Evolutionary conservation across 257 asterid species (phyloP).

Genomic region (Solanum clarkiae): DNA sequence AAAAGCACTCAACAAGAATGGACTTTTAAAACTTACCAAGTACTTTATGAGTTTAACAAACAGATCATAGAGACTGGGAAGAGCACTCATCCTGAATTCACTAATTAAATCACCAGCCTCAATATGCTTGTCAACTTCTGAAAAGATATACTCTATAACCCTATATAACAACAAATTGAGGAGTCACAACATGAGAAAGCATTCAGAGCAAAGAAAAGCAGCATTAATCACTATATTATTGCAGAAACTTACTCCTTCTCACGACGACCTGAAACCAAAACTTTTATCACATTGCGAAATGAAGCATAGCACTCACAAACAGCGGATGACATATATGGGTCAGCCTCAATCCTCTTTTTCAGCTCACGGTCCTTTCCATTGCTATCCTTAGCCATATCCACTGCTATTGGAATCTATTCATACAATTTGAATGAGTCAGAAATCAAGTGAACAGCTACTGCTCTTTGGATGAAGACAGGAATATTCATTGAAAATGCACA

Average conservation of each 20-base stretch:
- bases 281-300: slow-evolving; percentile 64
- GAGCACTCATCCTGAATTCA: slow-evolving; percentile 70
- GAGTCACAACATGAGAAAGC: background rate
- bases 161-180: slow-evolving; percentile 22
- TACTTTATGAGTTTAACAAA: slow-evolving; percentile 85
- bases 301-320: slow-evolving; percentile 95
- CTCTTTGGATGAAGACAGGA: background rate
- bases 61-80: slow-evolving; percentile 78
- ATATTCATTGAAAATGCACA: background rate
- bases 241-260: slow-evolving; percentile 62
- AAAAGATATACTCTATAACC: slow-evolving; percentile 75
- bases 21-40: slow-evolving; percentile 46
- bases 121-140: slow-evolving; percentile 79
- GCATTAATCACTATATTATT: background rate
- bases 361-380: slow-evolving; percentile 85
- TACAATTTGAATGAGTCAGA: background rate
- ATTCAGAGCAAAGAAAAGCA: background rate
- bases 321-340: slow-evolving; percentile 84
- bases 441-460: background rate
- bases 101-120: slow-evolving; percentile 40
- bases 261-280: slow-evolving; percentile 54
- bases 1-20: background rate
- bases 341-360: slow-evolving; percentile 74
- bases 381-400: slow-evolving; percentile 99
- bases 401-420: slow-evolving; percentile 87